Percentiles rank a stretch among this genome's conserved stretches.
These are phyloP conservation scores for Saturnispora galanensis DNA, from an alignment of 805 yeast genomes.

Conservation along the genomic window DNA sequence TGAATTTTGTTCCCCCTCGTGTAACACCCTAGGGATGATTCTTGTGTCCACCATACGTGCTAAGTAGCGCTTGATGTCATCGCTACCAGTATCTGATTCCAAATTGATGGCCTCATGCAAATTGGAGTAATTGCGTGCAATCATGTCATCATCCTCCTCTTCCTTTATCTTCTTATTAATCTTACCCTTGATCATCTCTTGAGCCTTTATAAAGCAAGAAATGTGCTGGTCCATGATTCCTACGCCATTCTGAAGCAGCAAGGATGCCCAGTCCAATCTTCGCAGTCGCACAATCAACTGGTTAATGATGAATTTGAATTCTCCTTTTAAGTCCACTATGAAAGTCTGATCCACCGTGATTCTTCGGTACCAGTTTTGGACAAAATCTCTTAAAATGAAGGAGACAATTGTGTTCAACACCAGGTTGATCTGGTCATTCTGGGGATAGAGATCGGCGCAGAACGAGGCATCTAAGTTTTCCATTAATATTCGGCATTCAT, in stretches of 20 bases:
- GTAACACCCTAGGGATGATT: constrained; percentile 42
- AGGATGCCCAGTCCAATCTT: constrained; percentile 41
- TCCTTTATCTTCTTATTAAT: constrained; percentile 12
- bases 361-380: constrained; percentile 45
- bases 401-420: constrained; percentile 41
- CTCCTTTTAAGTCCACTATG: constrained; percentile 33
- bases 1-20: constrained; percentile 36
- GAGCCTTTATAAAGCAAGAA: constrained; percentile 36
- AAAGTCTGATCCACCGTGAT: constrained; percentile 33
- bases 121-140: constrained; percentile 36
- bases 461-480: constrained; percentile 10
- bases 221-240: constrained; percentile 65
- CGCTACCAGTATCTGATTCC: constrained; percentile 27
- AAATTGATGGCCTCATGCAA: constrained; percentile 49
- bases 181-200: constrained; percentile 26
- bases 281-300: constrained; percentile 34
- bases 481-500: constrained; percentile 14
- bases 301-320: constrained; percentile 33
- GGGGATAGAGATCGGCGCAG: constrained; percentile 28
- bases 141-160: constrained; percentile 30
- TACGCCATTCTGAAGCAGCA: constrained; percentile 46
- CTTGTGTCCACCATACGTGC: constrained; percentile 28
- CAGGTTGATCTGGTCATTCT: constrained; percentile 44
- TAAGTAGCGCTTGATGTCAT: constrained; percentile 42
- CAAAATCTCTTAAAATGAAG: constrained; percentile 42